Evolutionary conservation across 2,329 filamentous ascomycete species (phyloP).

Genomic region (Amylocarpus encephaloides): DNA sequence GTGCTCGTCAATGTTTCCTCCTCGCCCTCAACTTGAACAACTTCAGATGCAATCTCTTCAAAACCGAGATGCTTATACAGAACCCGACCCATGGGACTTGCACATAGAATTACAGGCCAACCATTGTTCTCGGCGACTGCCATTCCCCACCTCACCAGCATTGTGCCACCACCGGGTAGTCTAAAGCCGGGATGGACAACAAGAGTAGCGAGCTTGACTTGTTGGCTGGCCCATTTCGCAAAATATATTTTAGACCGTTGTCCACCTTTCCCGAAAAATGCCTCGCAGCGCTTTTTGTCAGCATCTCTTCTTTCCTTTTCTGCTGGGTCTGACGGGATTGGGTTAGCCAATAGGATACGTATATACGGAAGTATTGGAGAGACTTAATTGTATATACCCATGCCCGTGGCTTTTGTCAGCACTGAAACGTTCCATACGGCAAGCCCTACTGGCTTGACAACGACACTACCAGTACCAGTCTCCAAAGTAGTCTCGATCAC

Average conservation of each 20-base stretch:
- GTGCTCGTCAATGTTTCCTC: conserved; percentile 2
- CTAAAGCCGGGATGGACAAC: neutral
- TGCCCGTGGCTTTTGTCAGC: neutral
- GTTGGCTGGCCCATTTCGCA: neutral
- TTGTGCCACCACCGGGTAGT: neutral
- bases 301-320: conserved; percentile 1
- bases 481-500: too few relatives aligned
- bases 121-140: neutral
- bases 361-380: neutral
- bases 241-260: neutral
- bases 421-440: neutral
- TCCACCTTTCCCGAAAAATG: neutral
- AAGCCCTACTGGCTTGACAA: neutral
- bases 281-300: neutral
- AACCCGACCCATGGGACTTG: conserved; percentile 2
- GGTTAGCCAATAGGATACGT: neutral
- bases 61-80: conserved; percentile 5
- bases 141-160: conserved; percentile 2
- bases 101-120: conserved; percentile 1
- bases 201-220: neutral
- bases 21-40: conserved; percentile 6
- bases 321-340: neutral
- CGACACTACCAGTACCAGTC: too few relatives aligned
- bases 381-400: neutral
- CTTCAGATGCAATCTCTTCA: neutral